Conservation (phyloP, 2,329 filamentous ascomycete species). For the Phialophora verrucosa region DNA sequence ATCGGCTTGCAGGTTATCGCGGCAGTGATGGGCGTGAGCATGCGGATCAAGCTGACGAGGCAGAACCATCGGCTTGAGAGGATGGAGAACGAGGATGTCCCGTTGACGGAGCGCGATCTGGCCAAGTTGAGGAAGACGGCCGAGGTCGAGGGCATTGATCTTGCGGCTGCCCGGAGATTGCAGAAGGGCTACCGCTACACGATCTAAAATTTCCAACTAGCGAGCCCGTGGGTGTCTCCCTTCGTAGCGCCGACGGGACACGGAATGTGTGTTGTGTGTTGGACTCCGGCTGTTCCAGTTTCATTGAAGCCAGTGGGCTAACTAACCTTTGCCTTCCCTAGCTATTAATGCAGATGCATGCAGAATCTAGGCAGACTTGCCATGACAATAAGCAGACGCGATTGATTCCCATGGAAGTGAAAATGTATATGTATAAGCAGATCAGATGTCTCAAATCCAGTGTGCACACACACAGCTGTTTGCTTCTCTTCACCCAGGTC, state of each 20-base stretch:
- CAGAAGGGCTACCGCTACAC: constrained; percentile 63
- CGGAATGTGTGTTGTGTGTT: too few relatives aligned
- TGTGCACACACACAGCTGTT: too few relatives aligned
- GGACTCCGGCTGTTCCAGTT: too few relatives aligned
- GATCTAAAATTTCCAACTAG: constrained; percentile 44
- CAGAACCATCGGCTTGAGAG: constrained; percentile 59
- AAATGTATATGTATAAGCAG: too few relatives aligned
- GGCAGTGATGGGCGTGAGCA: constrained; percentile 44
- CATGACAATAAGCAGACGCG: too few relatives aligned
- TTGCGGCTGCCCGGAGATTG: constrained; percentile 56
- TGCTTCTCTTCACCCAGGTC: too few relatives aligned
- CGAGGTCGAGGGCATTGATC: constrained; percentile 57
- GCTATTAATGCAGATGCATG: too few relatives aligned
- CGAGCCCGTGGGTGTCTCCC: not conserved
- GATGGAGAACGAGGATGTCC: constrained; percentile 56
- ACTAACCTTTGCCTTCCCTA: too few relatives aligned
- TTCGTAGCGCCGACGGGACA: not conserved
- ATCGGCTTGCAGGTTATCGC: constrained; percentile 51
- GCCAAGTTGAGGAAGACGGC: constrained; percentile 57
- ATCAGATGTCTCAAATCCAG: too few relatives aligned
- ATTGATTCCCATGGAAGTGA: too few relatives aligned
- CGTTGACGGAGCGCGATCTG: constrained; percentile 56
- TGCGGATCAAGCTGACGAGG: constrained; percentile 49
- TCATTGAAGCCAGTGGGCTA: too few relatives aligned
- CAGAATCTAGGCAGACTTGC: too few relatives aligned